Conservation (phyloP, 179 eudicot species). For the Kewa caespitosa region DNA sequence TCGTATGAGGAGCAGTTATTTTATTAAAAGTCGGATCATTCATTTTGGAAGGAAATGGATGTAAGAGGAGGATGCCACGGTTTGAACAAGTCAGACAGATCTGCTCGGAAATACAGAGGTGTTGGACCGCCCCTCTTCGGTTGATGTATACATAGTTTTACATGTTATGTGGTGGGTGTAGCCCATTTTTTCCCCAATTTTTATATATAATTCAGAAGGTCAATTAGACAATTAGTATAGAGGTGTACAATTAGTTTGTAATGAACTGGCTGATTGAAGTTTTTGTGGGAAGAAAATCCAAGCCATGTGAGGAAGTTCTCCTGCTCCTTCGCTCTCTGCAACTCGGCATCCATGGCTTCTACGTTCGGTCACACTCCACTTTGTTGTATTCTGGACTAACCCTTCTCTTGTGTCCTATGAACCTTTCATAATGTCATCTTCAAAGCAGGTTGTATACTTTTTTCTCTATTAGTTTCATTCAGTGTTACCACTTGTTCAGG, state of each 20-base stretch:
- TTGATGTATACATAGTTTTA: conserved; percentile 28
- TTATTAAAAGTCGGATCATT: conserved; percentile 11
- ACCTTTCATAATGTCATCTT: neutral
- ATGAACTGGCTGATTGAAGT: neutral
- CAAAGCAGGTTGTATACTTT: conserved; percentile 13
- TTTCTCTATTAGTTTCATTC: no score
- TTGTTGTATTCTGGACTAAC: conserved; percentile 10
- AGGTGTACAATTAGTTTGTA: conserved; percentile 4
- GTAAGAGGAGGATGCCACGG: neutral
- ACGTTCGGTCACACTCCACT: conserved; percentile 4
- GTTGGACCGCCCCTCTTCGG: neutral
- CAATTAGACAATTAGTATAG: conserved; percentile 4
- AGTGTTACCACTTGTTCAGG: no score
- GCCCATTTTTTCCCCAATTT: conserved; percentile 11
- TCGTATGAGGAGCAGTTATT: conserved; percentile 6
- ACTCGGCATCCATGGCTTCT: conserved; percentile 10
- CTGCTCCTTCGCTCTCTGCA: conserved; percentile 5
- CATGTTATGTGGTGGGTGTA: conserved; percentile 12
- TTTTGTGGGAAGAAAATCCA: neutral
- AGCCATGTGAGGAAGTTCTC: neutral
- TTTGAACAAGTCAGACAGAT: neutral
- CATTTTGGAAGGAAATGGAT: conserved; percentile 6
- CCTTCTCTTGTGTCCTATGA: neutral
- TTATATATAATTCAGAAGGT: conserved; percentile 15
- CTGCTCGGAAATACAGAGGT: conserved; percentile 23